Conservation (phyloP, 129 eudicot genomes). For the Pulicaria dysenterica region DNA sequence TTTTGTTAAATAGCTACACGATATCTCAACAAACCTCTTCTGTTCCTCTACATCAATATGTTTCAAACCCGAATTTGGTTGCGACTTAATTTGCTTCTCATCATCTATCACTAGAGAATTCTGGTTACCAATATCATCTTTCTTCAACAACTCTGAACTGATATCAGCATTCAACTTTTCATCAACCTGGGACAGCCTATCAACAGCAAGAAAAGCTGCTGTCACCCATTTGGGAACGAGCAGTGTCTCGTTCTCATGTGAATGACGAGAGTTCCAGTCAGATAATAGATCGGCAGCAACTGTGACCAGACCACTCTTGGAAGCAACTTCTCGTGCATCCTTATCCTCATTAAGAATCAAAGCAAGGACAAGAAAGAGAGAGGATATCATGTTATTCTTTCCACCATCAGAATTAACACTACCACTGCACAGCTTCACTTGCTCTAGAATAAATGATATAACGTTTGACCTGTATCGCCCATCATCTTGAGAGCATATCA, state of each 20-base stretch:
- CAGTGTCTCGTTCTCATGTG: constrained; percentile 40
- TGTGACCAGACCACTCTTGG: constrained; percentile 72
- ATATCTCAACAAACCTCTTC: constrained; percentile 75
- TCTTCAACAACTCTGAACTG: constrained; percentile 59
- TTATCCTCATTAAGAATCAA: constrained; percentile 85
- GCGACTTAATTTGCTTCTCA: constrained; percentile 56
- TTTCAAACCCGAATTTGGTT: constrained; percentile 39
- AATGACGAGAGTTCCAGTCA: constrained; percentile 50
- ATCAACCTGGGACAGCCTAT: constrained; percentile 84
- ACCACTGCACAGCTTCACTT: constrained; percentile 67
- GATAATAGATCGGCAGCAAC: constrained; percentile 76
- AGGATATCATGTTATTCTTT: constrained; percentile 61
- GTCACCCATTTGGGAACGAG: constrained; percentile 93
- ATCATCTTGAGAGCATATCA: constrained; percentile 89
- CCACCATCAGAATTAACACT: constrained; percentile 45
- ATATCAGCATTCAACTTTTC: constrained; percentile 66
- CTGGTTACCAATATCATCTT: constrained; percentile 52
- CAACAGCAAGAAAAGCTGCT: constrained; percentile 87
- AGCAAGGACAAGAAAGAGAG: constrained; percentile 87
- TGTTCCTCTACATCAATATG: constrained; percentile 67
- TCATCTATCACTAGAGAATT: constrained; percentile 66
- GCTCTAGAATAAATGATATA: constrained; percentile 68
- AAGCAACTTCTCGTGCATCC: constrained; percentile 76
- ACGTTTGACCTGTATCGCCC: constrained; percentile 76
- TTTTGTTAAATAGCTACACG: constrained; percentile 65